Evolutionary conservation across 1,284 basidiomycete genomes (phyloP), one percentile per base, ranked within the genome.

Genomic region (Athelia sp.): DNA sequence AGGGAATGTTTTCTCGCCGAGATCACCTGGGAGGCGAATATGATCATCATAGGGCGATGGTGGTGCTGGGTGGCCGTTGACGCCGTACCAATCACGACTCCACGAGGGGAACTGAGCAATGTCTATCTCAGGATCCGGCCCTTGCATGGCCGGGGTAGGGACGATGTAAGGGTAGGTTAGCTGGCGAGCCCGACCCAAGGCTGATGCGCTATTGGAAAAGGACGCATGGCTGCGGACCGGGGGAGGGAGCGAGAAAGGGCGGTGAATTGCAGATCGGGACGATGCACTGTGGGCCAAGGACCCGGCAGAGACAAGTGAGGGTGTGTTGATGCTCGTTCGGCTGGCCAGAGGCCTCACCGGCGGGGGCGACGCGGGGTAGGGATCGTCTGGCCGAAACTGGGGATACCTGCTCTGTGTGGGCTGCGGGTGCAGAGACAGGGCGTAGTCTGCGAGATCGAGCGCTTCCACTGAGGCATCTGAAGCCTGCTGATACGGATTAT

Each of bases 391-490:
- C 8, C 56, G 63, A 50, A 61, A 49, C 56, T 57, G 55, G 32
- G 58, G 67, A 29, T 64, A 57, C 61, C 60, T 38, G 55, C 62
- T 59, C 61, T 69, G 46, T 63, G 64, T 43, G 55, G 59, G 19
- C 68, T 63, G 22, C 15, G 43, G 43, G 11, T 23, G 4, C 22
- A 84, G 67, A 23, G 75, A 78, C 52, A 61, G 67, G 9, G 81
- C 72, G 63, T 85, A 87, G 61, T 84, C 83, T 34, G 82, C 82
- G 19, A 87, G 72, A 64, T 87, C 84, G 49, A 85, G 72, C 2
- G 82, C 82, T 60, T 85, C 82, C 2, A 85, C 73, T 51, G 82
- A 84, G 38, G 70, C 72, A 51, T 84, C 82, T n/a, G 81, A 81
- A 2, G 75, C 65, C 52, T 83, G 77, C 52, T 75, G 64, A 40